Evolutionary conservation across 345 rosid species (phyloP), one percentile per base, ranked within the genome.

Genomic region (Lumnitzera littorea): DNA sequence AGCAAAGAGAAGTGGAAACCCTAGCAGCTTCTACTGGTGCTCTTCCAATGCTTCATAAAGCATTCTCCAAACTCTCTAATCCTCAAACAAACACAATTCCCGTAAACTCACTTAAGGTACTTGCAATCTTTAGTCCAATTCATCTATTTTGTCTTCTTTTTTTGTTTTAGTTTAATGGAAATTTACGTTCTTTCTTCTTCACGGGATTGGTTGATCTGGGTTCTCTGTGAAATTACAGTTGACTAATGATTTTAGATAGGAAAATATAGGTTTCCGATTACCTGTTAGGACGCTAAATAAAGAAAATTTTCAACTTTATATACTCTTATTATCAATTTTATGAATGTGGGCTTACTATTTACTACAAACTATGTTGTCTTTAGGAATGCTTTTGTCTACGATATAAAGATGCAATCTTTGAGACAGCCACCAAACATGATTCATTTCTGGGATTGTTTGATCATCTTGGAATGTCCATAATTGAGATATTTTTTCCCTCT

Each of bases 21-120:
- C 68, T 82, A 47, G 89, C 84, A 3, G 87, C 94, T 70, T 84
- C 95, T 24, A 71, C 78, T 2, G 97, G 95, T 58, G 80, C 90
- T 51, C 84, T 84, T 58, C 84, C 96, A 43, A 36, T 76, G 60
- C 91, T 92, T 63, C 87, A 71, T 50, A 75, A 72, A 31, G 76
- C 83, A 1, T 89, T 87, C 77, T 60, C 90, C 16, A 75, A 73
- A 43, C 96, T 90, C 65, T 72, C 70, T 14, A 82, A 87, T 76
- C 76, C 91, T 65, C 83, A 72, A 24, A 70, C 78, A 10, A 73
- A 80, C 58, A 25, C 81, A 3, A 54, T 90, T 23, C 75, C 91
- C 50, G 58, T 68, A 57, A 74, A 76, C 8, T 74, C 84, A 43
- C 82, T 90, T 14, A 82, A 84, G 97, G 99, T 87, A 25, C 24